These are phyloP conservation scores for Ogataea trehalophila DNA, from an alignment of 805 yeast species.

Conservation along the genomic window DNA sequence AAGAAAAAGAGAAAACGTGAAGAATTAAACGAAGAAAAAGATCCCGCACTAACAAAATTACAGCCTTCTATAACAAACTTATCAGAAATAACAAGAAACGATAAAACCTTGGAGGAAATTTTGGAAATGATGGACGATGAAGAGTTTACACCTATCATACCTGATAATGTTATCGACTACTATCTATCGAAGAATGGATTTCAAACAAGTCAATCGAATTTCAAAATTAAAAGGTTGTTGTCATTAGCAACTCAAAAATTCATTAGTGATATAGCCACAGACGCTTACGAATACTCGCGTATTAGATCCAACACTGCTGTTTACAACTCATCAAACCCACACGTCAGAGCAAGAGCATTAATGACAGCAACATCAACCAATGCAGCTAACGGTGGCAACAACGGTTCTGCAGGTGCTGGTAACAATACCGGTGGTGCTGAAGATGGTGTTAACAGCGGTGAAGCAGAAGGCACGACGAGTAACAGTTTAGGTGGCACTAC, in stretches of 20 bases:
- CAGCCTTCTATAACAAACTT: conserved; percentile 40
- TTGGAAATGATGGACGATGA: conserved; percentile 89
- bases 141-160: conserved; percentile 91
- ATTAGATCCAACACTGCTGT: conserved; percentile 86
- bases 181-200: conserved; percentile 78
- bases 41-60: conserved; percentile 23
- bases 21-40: conserved; percentile 14
- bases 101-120: conserved; percentile 78
- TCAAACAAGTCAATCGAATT: conserved; percentile 56
- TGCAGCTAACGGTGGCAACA: conserved; percentile 16
- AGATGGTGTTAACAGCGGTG: conserved; percentile 1
- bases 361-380: conserved; percentile 49
- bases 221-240: conserved; percentile 71
- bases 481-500: conserved; percentile 8
- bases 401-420: conserved; percentile 24
- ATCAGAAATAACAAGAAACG: conserved; percentile 71
- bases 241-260: conserved; percentile 97
- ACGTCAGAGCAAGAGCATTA: conserved; percentile 74
- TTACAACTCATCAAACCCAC: conserved; percentile 81
- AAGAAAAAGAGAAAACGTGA: too few relatives aligned
- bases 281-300: conserved; percentile 92
- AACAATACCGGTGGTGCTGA: conserved; percentile 3
- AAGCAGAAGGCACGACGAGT: conserved; percentile 9
- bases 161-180: conserved; percentile 94
- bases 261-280: conserved; percentile 89